These are phyloP conservation scores for Malassezia dermatis DNA, from an alignment of 1,284 basidiomycete genomes.

Conservation along the genomic window DNA sequence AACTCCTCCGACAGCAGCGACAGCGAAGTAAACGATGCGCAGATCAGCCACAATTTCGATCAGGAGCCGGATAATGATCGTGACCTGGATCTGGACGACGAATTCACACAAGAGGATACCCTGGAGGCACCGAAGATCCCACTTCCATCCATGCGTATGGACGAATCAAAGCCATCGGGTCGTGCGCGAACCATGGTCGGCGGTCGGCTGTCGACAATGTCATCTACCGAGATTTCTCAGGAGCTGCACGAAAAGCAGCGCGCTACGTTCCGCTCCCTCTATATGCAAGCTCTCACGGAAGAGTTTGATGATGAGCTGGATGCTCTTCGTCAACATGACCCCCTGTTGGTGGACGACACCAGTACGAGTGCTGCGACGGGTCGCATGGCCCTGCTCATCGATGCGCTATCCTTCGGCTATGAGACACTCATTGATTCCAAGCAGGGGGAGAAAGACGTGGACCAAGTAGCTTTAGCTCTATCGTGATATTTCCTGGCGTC, in stretches of 20 bases:
- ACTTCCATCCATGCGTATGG: not conserved
- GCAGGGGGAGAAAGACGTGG: not conserved
- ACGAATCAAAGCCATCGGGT: not conserved
- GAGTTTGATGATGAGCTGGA: slow-evolving; percentile 34
- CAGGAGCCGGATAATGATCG: slow-evolving; percentile 18
- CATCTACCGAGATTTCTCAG: not conserved
- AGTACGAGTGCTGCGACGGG: slow-evolving; percentile 10
- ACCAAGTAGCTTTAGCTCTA: slow-evolving; percentile 9
- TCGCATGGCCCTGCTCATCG: slow-evolving; percentile 29
- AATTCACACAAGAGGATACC: not conserved
- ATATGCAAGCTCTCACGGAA: slow-evolving; percentile 32
- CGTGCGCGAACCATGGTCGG: not conserved
- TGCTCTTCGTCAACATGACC: slow-evolving; percentile 18
- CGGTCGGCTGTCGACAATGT: not conserved
- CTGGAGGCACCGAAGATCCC: not conserved
- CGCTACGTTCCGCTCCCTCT: slow-evolving; percentile 25
- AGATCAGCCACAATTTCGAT: slow-evolving; percentile 13
- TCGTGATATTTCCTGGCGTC: not conserved
- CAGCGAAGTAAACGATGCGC: slow-evolving; percentile 18
- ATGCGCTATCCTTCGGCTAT: slow-evolving; percentile 26
- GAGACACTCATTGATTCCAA: slow-evolving; percentile 18
- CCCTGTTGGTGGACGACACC: not conserved
- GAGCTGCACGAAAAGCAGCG: slow-evolving; percentile 10
- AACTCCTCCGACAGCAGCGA: slow-evolving; percentile 13
- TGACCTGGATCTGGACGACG: not conserved